These are phyloP conservation scores for Millerago galiae DNA, from an alignment of 805 yeast species.

Conservation along the genomic window DNA sequence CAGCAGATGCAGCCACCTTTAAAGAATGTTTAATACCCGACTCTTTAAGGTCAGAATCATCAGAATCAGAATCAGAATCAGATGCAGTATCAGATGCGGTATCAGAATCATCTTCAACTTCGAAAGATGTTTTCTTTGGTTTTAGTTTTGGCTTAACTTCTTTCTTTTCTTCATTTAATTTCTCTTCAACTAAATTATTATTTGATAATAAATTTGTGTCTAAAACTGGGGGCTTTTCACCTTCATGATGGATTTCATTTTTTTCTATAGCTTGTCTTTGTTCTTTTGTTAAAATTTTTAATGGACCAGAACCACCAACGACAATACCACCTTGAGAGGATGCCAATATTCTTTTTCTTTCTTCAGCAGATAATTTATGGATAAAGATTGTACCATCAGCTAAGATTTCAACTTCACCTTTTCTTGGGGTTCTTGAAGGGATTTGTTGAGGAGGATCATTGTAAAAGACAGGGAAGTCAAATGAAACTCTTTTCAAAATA, in stretches of 20 bases:
- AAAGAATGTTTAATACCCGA: constrained; percentile 19
- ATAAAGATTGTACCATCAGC: constrained; percentile 48
- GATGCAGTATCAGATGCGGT: background rate
- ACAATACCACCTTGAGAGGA: constrained; percentile 61
- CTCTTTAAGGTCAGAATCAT: background rate
- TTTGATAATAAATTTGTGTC: background rate
- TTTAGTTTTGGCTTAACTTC: background rate
- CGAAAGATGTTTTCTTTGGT: background rate
- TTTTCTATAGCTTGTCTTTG: constrained; percentile 13
- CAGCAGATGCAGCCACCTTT: constrained; percentile 31
- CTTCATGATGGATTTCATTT: constrained; percentile 3
- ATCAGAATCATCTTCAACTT: background rate
- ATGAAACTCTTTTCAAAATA: constrained; percentile 58
- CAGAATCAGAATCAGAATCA: background rate
- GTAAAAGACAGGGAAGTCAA: constrained; percentile 68
- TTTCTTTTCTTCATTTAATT: background rate
- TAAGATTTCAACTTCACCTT: constrained; percentile 70
- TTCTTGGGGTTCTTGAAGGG: constrained; percentile 77
- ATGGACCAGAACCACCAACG: constrained; percentile 72
- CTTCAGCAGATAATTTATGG: constrained; percentile 50
- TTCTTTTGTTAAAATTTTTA: constrained; percentile 34
- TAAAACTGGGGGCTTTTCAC: background rate
- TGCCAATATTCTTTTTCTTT: constrained; percentile 37
- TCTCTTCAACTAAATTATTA: background rate
- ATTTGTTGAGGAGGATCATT: constrained; percentile 93